Evolutionary conservation across 345 rosid genomes (phyloP).

Genomic region (Heritiera fomes): DNA sequence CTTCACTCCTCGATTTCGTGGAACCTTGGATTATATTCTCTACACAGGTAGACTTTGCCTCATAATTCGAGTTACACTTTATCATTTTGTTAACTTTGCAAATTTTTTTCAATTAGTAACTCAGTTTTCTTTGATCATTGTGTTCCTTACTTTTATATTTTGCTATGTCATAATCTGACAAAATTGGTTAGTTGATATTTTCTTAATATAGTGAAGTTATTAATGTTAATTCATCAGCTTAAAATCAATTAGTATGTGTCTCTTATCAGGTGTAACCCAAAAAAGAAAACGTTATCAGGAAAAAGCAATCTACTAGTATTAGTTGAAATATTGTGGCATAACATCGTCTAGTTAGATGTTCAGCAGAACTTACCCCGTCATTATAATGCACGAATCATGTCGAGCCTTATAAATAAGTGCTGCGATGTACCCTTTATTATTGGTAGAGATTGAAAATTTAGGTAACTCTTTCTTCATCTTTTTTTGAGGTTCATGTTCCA

Average conservation of each 20-base stretch:
- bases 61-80: background rate
- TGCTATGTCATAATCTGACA: background rate
- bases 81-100: background rate
- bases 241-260: background rate
- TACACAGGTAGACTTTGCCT: slow-evolving; percentile 17
- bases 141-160: background rate
- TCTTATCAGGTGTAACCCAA: background rate
- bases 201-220: background rate
- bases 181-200: background rate
- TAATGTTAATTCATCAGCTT: background rate
- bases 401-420: background rate
- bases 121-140: background rate
- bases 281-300: background rate
- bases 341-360: background rate
- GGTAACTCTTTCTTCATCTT: background rate
- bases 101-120: background rate
- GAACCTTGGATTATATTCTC: slow-evolving; percentile 23
- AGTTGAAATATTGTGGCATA: background rate
- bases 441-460: no score
- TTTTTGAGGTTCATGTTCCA: background rate
- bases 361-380: background rate
- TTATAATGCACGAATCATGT: background rate
- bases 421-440: background rate
- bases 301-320: background rate
- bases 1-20: background rate